Evolutionary conservation across 805 yeast species (phyloP), one percentile per base, ranked within the genome.

Genomic region (Saturnispora sanitii): DNA sequence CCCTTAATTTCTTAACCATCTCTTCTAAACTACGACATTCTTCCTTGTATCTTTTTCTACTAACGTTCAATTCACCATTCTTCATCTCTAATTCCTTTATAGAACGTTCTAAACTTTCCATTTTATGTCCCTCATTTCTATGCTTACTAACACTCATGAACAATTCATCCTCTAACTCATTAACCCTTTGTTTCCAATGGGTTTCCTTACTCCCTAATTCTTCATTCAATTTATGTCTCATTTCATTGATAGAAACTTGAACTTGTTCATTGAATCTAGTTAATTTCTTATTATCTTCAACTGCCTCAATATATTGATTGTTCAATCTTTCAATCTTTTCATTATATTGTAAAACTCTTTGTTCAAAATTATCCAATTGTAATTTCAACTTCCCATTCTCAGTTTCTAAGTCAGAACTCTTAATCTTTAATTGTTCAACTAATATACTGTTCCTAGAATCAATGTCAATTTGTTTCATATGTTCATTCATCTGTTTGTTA

Each of bases 261-360:
- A 82, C 58, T 37, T 76, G 75, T 27, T 60, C 59, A 49, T 79
- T 76, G 44, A 67, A 69, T 45, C 68, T 77, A 21, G 71, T 73
- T 33, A 82, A 54, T 1, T 81, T 71, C 50, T 76, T 77, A 51
- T 79, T 81, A 53, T 82, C 92, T 56, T 82, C 85, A 19, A 66
- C 60, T 4, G 77, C 57, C 37, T 77, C 74, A 42, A 79, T 62
- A 30, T 72, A 68, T 35, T 75, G 75, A 34, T 71, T 71, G 44
- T 77, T 71, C 41, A 70, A 63, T 12, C 55, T 55, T 33, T 64
- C 67, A 11, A 44, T 16, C 42, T 56, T 49, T 15, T 47, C 21
- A 3, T 49, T 42, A 4, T 41, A 29, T 5, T 34, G 16, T 18
- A 49, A 53, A 40, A 61, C 49, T 11, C 33, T 33, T 4, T 53